phyloP scores from a whole-genome alignment of 108 stramenopile genomes.

The Skeletonema menzelii region DNA sequence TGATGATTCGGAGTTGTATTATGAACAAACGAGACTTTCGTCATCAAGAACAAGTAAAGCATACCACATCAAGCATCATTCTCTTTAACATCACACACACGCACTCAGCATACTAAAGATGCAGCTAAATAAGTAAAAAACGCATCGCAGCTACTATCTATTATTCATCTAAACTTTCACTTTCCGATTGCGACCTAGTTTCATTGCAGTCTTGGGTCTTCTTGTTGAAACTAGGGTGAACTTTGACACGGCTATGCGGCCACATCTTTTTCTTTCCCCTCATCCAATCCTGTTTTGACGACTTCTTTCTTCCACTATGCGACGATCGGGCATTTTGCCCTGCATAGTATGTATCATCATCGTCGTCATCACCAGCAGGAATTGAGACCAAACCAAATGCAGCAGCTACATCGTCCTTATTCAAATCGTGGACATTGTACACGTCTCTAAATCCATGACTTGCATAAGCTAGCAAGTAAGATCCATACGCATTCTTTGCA shows the following conservation, averaged over 20 bases:
- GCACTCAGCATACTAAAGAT: background rate
- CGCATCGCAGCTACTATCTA: background rate
- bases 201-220: background rate
- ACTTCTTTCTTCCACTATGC: background rate
- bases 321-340: background rate
- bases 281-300: background rate
- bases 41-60: background rate
- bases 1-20: background rate
- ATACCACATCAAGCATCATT: background rate
- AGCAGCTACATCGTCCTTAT: constrained; percentile 39
- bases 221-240: background rate
- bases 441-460: constrained; percentile 41
- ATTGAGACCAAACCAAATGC: constrained; percentile 26
- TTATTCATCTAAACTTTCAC: background rate
- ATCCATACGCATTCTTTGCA: constrained; percentile 38
- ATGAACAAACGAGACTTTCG: background rate
- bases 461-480: constrained; percentile 39
- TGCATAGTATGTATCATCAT: background rate
- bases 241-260: background rate
- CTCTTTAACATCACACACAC: background rate
- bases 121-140: background rate
- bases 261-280: background rate
- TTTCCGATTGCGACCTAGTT: background rate
- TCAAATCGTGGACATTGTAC: constrained; percentile 51
- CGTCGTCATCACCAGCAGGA: background rate